phyloP scores from a whole-genome alignment of 164 flowering plant species.

The Vitis rotundifolia region DNA sequence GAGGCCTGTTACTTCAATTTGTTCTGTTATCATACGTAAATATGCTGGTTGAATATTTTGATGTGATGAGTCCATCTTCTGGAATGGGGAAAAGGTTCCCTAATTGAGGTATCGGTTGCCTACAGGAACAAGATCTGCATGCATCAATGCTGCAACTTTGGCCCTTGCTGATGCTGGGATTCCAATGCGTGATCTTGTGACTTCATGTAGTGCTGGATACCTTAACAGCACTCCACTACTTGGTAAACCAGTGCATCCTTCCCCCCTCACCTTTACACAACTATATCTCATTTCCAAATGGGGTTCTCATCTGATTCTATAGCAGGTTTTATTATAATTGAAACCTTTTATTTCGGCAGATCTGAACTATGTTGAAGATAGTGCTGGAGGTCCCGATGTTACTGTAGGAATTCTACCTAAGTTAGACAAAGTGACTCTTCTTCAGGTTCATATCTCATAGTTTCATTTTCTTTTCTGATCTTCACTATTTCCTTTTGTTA shows the following conservation, averaged over 20 bases:
- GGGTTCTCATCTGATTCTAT: too few relatives aligned
- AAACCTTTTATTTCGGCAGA: conserved; percentile 39
- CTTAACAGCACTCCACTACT: conserved; percentile 89
- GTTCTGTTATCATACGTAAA: not conserved
- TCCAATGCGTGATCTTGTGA: conserved; percentile 92
- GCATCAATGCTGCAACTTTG: conserved; percentile 98
- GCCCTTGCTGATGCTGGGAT: conserved; percentile 99
- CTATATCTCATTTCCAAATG: too few relatives aligned
- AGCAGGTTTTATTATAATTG: not conserved
- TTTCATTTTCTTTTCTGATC: not conserved
- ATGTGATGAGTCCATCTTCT: too few relatives aligned
- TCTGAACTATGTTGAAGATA: conserved; percentile 90
- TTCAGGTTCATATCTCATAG: conserved; percentile 59
- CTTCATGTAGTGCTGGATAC: conserved; percentile 94
- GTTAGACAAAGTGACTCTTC: conserved; percentile 87
- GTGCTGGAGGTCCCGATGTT: conserved; percentile 97
- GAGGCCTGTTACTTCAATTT: not conserved
- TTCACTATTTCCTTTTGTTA: not conserved
- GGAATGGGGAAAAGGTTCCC: too few relatives aligned
- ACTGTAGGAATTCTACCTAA: conserved; percentile 83
- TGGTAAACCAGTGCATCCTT: conserved; percentile 43
- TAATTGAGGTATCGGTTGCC: not conserved
- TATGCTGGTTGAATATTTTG: too few relatives aligned
- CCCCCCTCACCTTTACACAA: not conserved
- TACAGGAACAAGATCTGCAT: conserved; percentile 94